phyloP scores from a whole-genome alignment of 305 asterid species.

The Solanum aculeatissimum region DNA sequence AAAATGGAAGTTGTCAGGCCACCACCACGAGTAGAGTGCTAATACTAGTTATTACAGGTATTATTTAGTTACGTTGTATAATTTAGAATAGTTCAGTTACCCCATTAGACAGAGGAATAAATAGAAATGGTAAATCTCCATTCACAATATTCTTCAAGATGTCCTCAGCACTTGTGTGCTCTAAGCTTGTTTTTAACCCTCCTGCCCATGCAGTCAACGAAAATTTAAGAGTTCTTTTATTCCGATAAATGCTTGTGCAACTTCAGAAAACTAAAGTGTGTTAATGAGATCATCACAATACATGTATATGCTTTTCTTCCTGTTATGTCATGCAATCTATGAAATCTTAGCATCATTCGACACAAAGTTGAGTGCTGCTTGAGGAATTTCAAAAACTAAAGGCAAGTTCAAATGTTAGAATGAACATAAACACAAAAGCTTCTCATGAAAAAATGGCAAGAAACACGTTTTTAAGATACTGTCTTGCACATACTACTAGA shows the following conservation, averaged over 20 bases:
- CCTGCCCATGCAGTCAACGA: not conserved
- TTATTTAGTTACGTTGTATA: not conserved
- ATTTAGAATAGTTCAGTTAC: not conserved
- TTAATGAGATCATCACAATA: not conserved
- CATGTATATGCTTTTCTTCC: not conserved
- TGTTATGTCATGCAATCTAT: not conserved
- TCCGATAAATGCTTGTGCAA: not conserved
- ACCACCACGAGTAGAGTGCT: not conserved
- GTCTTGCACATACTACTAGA: not conserved
- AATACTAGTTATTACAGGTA: not conserved
- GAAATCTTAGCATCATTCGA: not conserved
- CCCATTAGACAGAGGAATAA: not conserved
- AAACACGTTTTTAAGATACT: not conserved
- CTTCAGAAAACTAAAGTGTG: not conserved
- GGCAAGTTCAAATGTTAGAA: not conserved
- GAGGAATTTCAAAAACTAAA: not conserved
- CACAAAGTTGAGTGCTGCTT: not conserved
- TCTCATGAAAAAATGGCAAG: not conserved
- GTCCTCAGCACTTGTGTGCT: not conserved
- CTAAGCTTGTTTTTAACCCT: not conserved
- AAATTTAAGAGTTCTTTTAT: not conserved
- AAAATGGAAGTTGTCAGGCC: not conserved
- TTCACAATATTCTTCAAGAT: not conserved
- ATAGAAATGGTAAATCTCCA: not conserved
- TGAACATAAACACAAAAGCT: not conserved